Conservation (phyloP, 805 yeast species). For the Torulaspora franciscae region DNA sequence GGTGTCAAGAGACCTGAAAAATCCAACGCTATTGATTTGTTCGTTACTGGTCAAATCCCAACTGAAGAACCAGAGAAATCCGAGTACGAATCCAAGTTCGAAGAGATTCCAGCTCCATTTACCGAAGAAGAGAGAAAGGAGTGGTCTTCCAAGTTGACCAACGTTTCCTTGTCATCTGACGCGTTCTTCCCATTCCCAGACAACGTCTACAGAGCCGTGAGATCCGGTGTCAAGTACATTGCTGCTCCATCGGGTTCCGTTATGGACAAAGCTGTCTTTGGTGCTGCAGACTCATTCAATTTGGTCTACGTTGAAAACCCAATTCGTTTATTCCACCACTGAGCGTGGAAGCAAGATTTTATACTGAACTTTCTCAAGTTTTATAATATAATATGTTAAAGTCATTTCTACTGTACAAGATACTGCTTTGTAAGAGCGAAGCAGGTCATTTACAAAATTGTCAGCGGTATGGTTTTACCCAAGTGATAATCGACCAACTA, state of each 20-base stretch:
- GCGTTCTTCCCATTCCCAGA: constrained; percentile 99
- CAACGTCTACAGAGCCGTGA: constrained; percentile 94
- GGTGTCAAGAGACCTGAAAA: constrained; percentile 98
- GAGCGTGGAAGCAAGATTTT: constrained; percentile 18
- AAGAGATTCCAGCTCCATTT: constrained; percentile 74
- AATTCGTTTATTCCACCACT: constrained; percentile 97
- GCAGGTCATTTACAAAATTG: constrained; percentile 42
- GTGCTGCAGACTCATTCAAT: constrained; percentile 88
- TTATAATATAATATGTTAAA: constrained; percentile 3
- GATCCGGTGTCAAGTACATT: constrained; percentile 91
- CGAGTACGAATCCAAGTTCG: constrained; percentile 89
- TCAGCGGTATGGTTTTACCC: constrained; percentile 99
- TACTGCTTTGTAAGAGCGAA: background rate
- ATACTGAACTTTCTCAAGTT: background rate
- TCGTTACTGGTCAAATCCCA: constrained; percentile 88
- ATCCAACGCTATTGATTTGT: constrained; percentile 95
- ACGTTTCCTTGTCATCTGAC: constrained; percentile 91
- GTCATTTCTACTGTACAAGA: background rate
- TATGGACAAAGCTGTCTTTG: constrained; percentile 93
- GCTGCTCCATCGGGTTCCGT: constrained; percentile 98
- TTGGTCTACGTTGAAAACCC: constrained; percentile 95
- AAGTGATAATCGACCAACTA: constrained; percentile 86
- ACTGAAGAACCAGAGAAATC: constrained; percentile 84
- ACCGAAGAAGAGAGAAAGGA: constrained; percentile 78
- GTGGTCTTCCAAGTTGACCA: constrained; percentile 74